These are phyloP conservation scores for Cnidoscolus chayamansa DNA, from an alignment of 441 rosid genomes.

Conservation along the genomic window DNA sequence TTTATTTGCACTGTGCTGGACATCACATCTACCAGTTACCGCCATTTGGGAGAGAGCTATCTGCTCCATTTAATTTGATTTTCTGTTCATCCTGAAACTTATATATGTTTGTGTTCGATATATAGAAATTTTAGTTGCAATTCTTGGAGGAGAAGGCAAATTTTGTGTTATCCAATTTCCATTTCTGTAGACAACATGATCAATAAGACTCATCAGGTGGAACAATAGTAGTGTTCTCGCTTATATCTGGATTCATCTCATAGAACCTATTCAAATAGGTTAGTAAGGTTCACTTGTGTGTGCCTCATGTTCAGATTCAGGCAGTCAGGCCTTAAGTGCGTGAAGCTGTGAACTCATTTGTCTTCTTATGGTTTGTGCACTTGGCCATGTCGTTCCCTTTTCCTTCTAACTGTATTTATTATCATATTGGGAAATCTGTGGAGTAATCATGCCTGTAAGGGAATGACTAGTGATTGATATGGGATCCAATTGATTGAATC, in stretches of 20 bases:
- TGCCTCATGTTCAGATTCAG: background rate
- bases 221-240: background rate
- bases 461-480: background rate
- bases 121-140: slow-evolving; percentile 4
- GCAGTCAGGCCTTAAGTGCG: slow-evolving; percentile 8
- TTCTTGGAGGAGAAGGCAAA: background rate
- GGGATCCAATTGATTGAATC: background rate
- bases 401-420: background rate
- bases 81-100: background rate
- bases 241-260: background rate
- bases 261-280: background rate
- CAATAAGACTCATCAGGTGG: background rate
- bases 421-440: background rate
- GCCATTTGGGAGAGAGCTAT: background rate
- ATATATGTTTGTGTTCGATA: background rate
- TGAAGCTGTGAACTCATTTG: background rate
- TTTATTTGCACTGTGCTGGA: background rate
- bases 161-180: background rate
- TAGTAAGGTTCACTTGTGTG: background rate
- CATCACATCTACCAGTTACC: background rate
- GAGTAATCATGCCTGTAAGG: background rate
- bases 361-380: background rate
- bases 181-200: background rate
- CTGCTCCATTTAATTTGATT: background rate
- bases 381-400: background rate